These are phyloP conservation scores for Starmerella vitae DNA, from an alignment of 805 yeast species.

Conservation along the genomic window DNA sequence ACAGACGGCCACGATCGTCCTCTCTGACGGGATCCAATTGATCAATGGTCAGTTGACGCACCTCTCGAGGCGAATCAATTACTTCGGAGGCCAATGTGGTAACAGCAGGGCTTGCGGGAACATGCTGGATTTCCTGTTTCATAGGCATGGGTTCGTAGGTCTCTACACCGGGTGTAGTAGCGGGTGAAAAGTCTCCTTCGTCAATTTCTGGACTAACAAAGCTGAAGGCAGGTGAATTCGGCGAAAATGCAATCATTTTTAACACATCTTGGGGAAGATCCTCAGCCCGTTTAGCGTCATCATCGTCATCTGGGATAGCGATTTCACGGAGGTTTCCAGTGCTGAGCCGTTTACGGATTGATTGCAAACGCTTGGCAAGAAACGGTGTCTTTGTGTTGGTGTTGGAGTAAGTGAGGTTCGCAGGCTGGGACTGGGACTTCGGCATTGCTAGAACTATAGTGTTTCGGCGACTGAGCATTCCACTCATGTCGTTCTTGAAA, in stretches of 20 bases:
- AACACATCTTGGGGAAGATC: constrained; percentile 19
- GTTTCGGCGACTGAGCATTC: constrained; percentile 12
- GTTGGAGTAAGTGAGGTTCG: constrained; percentile 4
- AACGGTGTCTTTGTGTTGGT: constrained; percentile 11
- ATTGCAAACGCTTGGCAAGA: constrained; percentile 18
- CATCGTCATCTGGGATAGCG: constrained; percentile 9
- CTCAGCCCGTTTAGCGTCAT: constrained; percentile 12
- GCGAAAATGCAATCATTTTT: constrained; percentile 19
- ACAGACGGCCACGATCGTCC: constrained; percentile 22
- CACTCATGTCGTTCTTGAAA: constrained; percentile 11
- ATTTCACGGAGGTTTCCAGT: constrained; percentile 2
- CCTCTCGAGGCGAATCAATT: not conserved
- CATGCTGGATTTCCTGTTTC: not conserved
- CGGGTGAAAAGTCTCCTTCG: not conserved
- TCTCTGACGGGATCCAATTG: constrained; percentile 20
- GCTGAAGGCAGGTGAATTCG: constrained; percentile 18
- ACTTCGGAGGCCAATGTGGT: constrained; percentile 3
- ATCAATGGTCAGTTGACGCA: constrained; percentile 8
- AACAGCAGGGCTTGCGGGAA: constrained; percentile 4
- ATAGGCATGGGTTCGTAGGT: not conserved
- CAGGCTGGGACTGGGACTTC: constrained; percentile 4
- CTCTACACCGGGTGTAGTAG: not conserved
- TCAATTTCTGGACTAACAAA: not conserved
- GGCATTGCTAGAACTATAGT: constrained; percentile 15
- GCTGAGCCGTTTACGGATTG: constrained; percentile 16